Base-by-base conservation (phyloP, 192 early-diverging fungal species). In the Allomyces javanicus region DNA sequence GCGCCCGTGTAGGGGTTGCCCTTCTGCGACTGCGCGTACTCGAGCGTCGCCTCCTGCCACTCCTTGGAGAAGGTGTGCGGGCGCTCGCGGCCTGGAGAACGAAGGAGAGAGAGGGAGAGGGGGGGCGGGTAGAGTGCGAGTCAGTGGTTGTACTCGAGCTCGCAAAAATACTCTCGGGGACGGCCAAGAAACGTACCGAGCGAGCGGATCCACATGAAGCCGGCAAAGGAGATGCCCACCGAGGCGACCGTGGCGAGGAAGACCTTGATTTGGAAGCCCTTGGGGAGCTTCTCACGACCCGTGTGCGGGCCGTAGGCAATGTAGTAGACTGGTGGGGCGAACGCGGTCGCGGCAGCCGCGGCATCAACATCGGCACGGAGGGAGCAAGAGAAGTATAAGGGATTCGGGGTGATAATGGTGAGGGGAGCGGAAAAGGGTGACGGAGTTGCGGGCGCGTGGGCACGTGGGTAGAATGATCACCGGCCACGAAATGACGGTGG, bases 221-320 rank as follows among this genome's bases (percentile, higher is more conserved):
- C 24, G 61, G 25, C 62, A 12, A 40, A 65, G 19, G 68, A 70
- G 43, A 44, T 40, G 43, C 10, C 27, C 26, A 65, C 17, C 23
- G 11, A 24, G 72, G 65, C 81, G 23, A 78, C 64, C 55, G 89
- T 70, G 66, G 83, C 89, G 63, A 78, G 61, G 72, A 90, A 68
- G 27, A 87, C 74, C 81, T 91, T 87, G 70, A 79, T 70, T 71
- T 74, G 71, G 79, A 84, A 79, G 70, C 83, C 78, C 78, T 85
- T 74, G 65, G 73, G 71, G 63, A 81, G 72, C 45, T 85, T 86
- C 67, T 87, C 84, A 67, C 96, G 90, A 63, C 86, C 82, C 77
- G 87, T 91, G 83, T 95, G 89, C 61, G 86, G 77, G 66, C 96
- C 96, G 78, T 94, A 99, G 62, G 96, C 89, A 73, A 95, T 87